A percentile compares a stretch with the other conserved stretches of the same genome.
Evolutionary conservation across 1,284 basidiomycete genomes (phyloP).

Genomic region (Leccinum fallax): DNA sequence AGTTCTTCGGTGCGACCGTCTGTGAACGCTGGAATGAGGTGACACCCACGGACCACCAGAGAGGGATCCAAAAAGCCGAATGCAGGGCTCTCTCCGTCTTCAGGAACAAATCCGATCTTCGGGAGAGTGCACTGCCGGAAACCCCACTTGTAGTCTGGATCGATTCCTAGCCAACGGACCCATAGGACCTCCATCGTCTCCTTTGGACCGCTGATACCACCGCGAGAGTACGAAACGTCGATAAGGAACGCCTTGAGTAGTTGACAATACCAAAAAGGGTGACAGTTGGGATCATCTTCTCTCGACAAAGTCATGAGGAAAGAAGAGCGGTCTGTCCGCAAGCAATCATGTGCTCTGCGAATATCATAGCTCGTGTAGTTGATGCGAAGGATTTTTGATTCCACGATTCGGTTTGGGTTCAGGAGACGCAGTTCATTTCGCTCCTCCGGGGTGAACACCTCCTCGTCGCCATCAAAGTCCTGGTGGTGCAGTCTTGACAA

Average conservation of each 20-base stretch:
- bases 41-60: too few relatives aligned
- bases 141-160: too few relatives aligned
- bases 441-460: background rate
- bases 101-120: too few relatives aligned
- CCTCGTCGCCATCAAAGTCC: background rate
- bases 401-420: background rate
- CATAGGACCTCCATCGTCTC: too few relatives aligned
- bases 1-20: too few relatives aligned
- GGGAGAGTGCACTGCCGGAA: too few relatives aligned
- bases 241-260: background rate
- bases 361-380: background rate
- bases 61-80: too few relatives aligned
- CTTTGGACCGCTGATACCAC: background rate
- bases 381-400: background rate
- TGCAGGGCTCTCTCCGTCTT: too few relatives aligned
- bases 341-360: background rate
- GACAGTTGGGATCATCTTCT: background rate
- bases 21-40: too few relatives aligned
- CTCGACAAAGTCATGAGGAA: background rate
- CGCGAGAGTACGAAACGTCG: background rate
- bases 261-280: background rate
- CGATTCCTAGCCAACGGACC: too few relatives aligned
- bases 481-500: background rate
- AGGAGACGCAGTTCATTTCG: background rate
- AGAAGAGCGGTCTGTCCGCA: background rate